A percentile compares a stretch with the other conserved stretches of the same genome.
These are phyloP conservation scores for Fusarium praegraminearum DNA, from an alignment of 2,329 filamentous ascomycete genomes.

Conservation along the genomic window DNA sequence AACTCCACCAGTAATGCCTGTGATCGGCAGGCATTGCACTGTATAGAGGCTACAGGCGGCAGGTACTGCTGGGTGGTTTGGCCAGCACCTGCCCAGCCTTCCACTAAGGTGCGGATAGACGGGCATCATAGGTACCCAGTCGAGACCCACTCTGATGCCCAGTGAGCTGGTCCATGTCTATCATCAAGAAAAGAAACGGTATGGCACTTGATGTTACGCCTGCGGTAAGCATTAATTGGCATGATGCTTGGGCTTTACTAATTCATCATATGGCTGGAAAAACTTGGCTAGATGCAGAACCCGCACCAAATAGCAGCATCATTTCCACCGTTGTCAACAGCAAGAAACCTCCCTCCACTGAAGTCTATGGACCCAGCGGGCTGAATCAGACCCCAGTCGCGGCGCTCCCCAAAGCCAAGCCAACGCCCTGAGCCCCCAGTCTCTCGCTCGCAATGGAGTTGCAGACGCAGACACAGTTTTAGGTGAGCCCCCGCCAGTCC, in stretches of 20 bases:
- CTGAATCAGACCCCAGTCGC: constrained; percentile 39
- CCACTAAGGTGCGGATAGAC: background rate
- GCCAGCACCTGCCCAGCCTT: background rate
- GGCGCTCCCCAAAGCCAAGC: constrained; percentile 37
- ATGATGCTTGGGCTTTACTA: constrained; percentile 26
- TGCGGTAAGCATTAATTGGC: background rate
- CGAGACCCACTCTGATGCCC: constrained; percentile 5
- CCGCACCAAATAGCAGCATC: background rate
- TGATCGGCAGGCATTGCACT: constrained; percentile 10
- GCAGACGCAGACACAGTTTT: background rate
- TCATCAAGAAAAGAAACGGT: constrained; percentile 12
- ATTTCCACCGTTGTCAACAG: background rate
- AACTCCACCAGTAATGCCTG: constrained; percentile 14
- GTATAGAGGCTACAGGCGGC: background rate
- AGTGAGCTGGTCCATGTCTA: constrained; percentile 23
- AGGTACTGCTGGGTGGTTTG: background rate
- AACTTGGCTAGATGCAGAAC: background rate
- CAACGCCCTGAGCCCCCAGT: constrained; percentile 20
- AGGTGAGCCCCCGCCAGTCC: background rate
- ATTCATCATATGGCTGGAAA: constrained; percentile 1
- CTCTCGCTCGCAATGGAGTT: constrained; percentile 3
- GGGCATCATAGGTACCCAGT: background rate
- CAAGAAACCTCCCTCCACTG: constrained; percentile 15
- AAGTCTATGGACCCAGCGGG: constrained; percentile 29
- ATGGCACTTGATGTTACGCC: no score